phyloP scores from a whole-genome alignment of 371 early-diverging fungal genomes.

The Mucor sp. region DNA sequence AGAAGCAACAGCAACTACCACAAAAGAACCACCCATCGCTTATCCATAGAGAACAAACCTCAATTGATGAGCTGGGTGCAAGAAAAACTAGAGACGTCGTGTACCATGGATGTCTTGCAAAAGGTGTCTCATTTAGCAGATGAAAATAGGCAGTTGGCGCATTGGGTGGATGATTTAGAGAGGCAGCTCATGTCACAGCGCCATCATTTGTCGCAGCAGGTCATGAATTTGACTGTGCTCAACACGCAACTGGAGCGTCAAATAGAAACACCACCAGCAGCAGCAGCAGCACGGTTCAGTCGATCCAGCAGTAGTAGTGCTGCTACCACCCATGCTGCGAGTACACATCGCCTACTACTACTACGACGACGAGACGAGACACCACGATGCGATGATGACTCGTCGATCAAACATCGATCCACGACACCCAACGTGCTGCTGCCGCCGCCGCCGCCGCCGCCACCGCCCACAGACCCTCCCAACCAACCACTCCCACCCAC shows the following conservation, averaged over 20 bases:
- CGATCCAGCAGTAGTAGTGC: background rate
- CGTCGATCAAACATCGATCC: background rate
- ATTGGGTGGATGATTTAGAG: background rate
- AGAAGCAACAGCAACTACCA: too few relatives aligned
- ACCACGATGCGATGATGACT: background rate
- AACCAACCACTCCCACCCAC: constrained; percentile 17
- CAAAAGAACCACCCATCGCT: background rate
- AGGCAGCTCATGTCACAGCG: background rate
- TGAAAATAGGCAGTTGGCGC: constrained; percentile 3
- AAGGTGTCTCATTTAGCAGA: background rate
- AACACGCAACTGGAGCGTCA: constrained; percentile 5
- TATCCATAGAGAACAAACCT: background rate
- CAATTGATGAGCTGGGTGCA: background rate
- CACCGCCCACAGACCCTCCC: constrained; percentile 15
- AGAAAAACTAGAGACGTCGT: background rate
- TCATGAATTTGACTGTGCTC: background rate
- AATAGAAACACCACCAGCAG: background rate
- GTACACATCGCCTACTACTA: background rate
- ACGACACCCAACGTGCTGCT: background rate
- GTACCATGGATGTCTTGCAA: background rate
- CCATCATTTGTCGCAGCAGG: background rate
- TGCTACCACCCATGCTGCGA: background rate
- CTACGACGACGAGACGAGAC: background rate
- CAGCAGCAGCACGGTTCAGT: background rate
- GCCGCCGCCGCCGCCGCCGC: too few relatives aligned